A percentile compares a stretch with the other conserved stretches of the same genome.
These are phyloP conservation scores for Colletotrichum viniferum DNA, from an alignment of 2,329 filamentous ascomycete genomes.

Conservation along the genomic window DNA sequence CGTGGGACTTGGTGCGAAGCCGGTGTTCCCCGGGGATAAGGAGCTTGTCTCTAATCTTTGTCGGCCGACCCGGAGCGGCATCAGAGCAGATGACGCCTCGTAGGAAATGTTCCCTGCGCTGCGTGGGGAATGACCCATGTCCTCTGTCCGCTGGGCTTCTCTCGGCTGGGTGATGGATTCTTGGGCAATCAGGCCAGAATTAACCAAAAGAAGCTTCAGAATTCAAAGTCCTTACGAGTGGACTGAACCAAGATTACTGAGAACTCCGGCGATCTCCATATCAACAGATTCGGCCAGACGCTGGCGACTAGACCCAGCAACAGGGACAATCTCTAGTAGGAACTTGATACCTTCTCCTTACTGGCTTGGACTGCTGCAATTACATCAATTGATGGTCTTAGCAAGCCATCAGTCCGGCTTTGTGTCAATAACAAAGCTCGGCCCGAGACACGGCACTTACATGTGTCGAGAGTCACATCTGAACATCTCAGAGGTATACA, in stretches of 20 bases:
- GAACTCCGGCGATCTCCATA: neutral
- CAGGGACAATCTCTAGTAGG: neutral
- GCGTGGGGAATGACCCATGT: neutral
- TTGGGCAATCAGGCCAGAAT: neutral
- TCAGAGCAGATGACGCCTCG: neutral
- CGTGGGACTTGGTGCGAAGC: neutral
- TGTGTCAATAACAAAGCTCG: neutral
- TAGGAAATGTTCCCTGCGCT: neutral
- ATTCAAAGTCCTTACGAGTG: neutral
- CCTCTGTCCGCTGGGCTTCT: neutral
- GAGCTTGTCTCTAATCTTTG: neutral
- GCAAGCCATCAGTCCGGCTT: neutral
- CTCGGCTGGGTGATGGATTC: neutral
- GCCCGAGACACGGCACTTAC: neutral
- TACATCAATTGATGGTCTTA: neutral
- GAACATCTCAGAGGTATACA: neutral
- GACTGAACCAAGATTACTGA: neutral
- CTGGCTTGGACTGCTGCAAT: neutral
- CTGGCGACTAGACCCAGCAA: neutral
- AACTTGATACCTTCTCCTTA: neutral
- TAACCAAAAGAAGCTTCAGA: neutral
- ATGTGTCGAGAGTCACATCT: neutral
- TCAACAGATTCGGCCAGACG: neutral
- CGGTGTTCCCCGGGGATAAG: neutral
- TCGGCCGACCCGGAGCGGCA: neutral